Conservation (phyloP, 2,329 filamentous ascomycete species). For the Trichocomaceae sp. region DNA sequence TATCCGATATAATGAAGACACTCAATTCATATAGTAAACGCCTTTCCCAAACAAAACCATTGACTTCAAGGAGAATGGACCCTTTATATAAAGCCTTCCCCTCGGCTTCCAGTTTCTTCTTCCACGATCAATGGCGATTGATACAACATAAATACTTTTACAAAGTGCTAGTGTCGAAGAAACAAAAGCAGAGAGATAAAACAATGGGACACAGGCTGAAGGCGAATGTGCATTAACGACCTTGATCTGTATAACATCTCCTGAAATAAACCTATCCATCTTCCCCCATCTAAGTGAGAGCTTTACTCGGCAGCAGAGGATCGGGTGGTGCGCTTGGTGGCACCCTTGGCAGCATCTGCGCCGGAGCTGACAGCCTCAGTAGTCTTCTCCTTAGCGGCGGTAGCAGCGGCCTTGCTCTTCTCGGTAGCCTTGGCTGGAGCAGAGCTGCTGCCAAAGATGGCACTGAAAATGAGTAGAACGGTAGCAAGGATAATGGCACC, state of each 20-base stretch:
- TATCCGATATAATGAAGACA: no score
- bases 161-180: not conserved
- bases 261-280: not conserved
- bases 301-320: slow-evolving; percentile 35
- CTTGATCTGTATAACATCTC: not conserved
- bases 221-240: not conserved
- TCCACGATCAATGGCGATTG: not conserved
- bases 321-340: slow-evolving; percentile 55
- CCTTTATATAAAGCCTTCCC: no score
- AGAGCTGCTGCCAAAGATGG: slow-evolving; percentile 58
- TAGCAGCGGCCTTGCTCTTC: slow-evolving; percentile 67
- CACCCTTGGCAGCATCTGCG: slow-evolving; percentile 69
- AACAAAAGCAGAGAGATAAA: not conserved
- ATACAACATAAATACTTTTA: not conserved
- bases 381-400: slow-evolving; percentile 56
- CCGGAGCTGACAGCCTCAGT: slow-evolving; percentile 56
- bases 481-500: slow-evolving; percentile 64
- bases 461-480: slow-evolving; percentile 61
- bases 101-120: not conserved
- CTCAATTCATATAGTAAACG: no score
- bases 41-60: no score
- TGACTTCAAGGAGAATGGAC: no score
- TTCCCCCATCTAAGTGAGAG: not conserved
- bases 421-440: slow-evolving; percentile 58
- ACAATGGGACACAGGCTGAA: not conserved